A percentile compares a stretch with the other conserved stretches of the same genome.
Evolutionary conservation across 306 rosid species (phyloP).

Genomic region (Cotoneaster glaucophyllus): DNA sequence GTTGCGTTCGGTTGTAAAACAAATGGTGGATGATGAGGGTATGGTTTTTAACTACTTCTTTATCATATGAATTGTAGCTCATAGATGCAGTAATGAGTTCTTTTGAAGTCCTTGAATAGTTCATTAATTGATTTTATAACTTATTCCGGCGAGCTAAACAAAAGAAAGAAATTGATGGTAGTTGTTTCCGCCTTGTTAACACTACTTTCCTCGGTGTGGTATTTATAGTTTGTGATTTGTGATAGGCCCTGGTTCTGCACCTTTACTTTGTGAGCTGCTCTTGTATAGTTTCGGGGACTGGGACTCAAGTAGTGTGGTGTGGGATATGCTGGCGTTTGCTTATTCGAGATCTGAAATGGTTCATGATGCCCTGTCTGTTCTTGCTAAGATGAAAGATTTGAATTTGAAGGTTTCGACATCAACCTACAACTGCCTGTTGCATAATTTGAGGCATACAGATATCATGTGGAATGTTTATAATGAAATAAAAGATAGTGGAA

Average conservation of each 20-base stretch:
- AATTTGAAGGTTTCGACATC: constrained; percentile 31
- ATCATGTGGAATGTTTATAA: constrained; percentile 40
- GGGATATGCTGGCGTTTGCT: constrained; percentile 45
- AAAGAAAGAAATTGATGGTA: neutral
- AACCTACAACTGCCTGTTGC: constrained; percentile 41
- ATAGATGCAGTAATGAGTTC: neutral
- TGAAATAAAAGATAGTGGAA: constrained; percentile 30
- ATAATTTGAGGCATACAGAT: constrained; percentile 37
- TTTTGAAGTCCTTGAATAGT: neutral
- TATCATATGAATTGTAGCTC: neutral
- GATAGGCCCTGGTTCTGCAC: constrained; percentile 42
- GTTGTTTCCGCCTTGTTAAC: neutral
- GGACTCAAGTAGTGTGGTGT: constrained; percentile 35
- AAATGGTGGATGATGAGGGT: constrained; percentile 41
- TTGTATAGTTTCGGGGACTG: constrained; percentile 25
- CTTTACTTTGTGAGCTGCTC: constrained; percentile 38
- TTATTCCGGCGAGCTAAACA: neutral
- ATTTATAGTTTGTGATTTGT: constrained; percentile 22
- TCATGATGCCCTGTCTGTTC: constrained; percentile 42
- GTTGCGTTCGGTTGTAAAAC: constrained; percentile 26
- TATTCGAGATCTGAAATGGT: constrained; percentile 37
- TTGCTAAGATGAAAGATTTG: constrained; percentile 49
- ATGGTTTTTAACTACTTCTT: neutral
- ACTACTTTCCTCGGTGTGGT: neutral
- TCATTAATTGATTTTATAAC: neutral